Evolutionary conservation across 2,329 filamentous ascomycete genomes (phyloP).

Genomic region (Lomentospora prolificans): DNA sequence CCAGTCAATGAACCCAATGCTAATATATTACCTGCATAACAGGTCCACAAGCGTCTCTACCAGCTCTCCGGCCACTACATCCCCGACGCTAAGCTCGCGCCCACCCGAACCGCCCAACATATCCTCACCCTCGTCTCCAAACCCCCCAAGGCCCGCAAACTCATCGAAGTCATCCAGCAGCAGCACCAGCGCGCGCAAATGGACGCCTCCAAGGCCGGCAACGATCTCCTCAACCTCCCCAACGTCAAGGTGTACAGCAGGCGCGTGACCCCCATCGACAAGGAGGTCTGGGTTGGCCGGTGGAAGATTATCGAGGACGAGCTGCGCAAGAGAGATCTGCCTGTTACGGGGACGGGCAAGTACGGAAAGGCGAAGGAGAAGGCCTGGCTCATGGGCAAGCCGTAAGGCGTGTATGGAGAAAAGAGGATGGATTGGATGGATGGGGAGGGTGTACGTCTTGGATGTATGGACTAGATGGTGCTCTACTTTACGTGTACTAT

Average conservation of each 20-base stretch:
- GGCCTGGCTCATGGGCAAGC: slow-evolving; percentile 30
- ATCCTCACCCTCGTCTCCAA: slow-evolving; percentile 44
- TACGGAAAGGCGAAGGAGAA: slow-evolving; percentile 31
- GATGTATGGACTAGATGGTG: not conserved
- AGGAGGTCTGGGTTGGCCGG: slow-evolving; percentile 60
- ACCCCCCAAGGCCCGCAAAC: slow-evolving; percentile 47
- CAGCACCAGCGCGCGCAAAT: slow-evolving; percentile 17
- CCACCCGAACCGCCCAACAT: slow-evolving; percentile 41
- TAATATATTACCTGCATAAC: slow-evolving; percentile 12
- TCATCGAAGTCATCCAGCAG: slow-evolving; percentile 49
- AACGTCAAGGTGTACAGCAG: slow-evolving; percentile 62
- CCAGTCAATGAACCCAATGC: not conserved
- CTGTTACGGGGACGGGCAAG: slow-evolving; percentile 38
- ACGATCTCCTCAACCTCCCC: slow-evolving; percentile 38
- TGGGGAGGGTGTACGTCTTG: slow-evolving; percentile 1
- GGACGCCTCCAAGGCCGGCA: not conserved
- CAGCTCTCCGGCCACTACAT: slow-evolving; percentile 72
- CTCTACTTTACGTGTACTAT: not conserved
- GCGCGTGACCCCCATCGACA: slow-evolving; percentile 61
- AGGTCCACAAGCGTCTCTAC: slow-evolving; percentile 74
- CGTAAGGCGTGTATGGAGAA: slow-evolving; percentile 14
- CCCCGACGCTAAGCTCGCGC: slow-evolving; percentile 57
- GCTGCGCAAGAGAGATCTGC: slow-evolving; percentile 51
- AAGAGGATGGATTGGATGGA: not conserved
- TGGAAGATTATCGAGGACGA: slow-evolving; percentile 74